phyloP scores from a whole-genome alignment of 768 basidiomycete species.

The Saitozyma sp. region DNA sequence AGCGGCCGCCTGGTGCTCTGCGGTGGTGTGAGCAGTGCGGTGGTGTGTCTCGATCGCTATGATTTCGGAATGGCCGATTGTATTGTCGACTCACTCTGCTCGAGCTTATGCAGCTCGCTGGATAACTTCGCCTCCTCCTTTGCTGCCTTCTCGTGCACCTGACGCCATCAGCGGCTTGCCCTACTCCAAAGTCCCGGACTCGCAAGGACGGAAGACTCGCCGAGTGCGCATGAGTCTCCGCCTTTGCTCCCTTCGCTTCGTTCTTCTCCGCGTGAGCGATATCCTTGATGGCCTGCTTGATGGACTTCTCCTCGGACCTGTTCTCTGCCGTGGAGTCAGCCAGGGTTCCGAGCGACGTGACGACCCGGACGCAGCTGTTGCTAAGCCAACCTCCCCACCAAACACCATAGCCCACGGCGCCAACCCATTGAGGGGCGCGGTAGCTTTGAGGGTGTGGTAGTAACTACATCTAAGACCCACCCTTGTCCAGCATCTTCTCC shows the following conservation, averaged over 20 bases:
- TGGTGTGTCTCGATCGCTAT: neutral
- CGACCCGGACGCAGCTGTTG: neutral
- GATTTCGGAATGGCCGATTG: too few relatives aligned
- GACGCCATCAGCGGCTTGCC: constrained; percentile 3
- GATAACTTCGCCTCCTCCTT: constrained; percentile 60
- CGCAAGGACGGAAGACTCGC: constrained; percentile 3
- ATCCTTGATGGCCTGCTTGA: constrained; percentile 62
- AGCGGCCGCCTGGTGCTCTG: constrained; percentile 11
- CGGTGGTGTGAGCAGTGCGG: neutral
- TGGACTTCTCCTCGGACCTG: constrained; percentile 57
- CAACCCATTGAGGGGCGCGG: neutral
- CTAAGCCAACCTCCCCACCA: neutral
- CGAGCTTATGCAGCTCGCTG: constrained; percentile 60
- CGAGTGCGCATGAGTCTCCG: constrained; percentile 22
- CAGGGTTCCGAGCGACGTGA: neutral
- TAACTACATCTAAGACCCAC: constrained; percentile 15
- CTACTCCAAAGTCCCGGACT: neutral
- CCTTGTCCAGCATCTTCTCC: constrained; percentile 44
- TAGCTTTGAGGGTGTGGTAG: neutral
- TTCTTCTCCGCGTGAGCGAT: constrained; percentile 61
- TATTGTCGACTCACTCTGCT: constrained; percentile 48
- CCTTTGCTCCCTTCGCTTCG: constrained; percentile 61
- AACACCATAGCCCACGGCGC: neutral
- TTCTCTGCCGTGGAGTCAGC: constrained; percentile 20
- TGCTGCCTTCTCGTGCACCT: constrained; percentile 59